Conservation (phyloP, 805 yeast species). For the Phaffomyces antillensis region DNA sequence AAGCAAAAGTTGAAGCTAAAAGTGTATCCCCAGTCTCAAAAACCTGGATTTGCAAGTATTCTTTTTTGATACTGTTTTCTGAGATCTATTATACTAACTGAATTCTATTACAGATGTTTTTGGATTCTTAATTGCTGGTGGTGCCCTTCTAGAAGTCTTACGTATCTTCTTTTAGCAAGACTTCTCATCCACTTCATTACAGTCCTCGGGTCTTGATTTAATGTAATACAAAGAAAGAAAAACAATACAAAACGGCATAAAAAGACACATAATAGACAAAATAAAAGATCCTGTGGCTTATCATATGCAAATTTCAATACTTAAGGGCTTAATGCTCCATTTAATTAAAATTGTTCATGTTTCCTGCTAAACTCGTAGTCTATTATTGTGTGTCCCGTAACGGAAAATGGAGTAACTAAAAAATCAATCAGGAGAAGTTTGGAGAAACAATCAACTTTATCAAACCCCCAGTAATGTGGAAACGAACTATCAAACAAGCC, state of each 20-base stretch:
- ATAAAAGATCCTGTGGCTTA: background rate
- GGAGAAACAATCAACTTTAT: too few relatives aligned
- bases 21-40: slow-evolving; percentile 48
- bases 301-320: too few relatives aligned
- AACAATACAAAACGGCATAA: too few relatives aligned
- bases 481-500: slow-evolving; percentile 4
- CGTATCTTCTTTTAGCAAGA: slow-evolving; percentile 42
- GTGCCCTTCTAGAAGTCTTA: slow-evolving; percentile 68
- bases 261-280: background rate
- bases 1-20: slow-evolving; percentile 42
- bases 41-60: slow-evolving; percentile 52
- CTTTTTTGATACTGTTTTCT: background rate
- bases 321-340: background rate
- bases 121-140: slow-evolving; percentile 70
- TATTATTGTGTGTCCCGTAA: too few relatives aligned
- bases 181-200: background rate
- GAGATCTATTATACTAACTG: slow-evolving; percentile 10
- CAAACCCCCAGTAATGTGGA: background rate
- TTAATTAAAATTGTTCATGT: background rate
- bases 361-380: background rate
- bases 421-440: too few relatives aligned
- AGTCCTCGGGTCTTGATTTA: background rate
- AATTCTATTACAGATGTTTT: slow-evolving; percentile 29
- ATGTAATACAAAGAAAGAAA: background rate
- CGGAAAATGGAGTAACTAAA: too few relatives aligned